Percentiles rank a stretch among this genome's conserved stretches.
phyloP scores from a whole-genome alignment of 345 rosid genomes.

The Limnanthes douglasii region DNA sequence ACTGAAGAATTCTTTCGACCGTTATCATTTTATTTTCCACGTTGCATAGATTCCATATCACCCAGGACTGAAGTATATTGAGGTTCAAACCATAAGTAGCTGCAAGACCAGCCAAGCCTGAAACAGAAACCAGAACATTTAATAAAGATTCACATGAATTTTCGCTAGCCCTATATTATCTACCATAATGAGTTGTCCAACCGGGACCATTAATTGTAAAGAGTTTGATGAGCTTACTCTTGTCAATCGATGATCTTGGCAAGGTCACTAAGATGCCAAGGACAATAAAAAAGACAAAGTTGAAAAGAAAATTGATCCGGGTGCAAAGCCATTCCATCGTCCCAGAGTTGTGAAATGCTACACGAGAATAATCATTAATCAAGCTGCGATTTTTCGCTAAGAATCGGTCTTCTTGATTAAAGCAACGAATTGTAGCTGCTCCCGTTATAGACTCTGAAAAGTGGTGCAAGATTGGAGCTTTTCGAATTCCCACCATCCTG shows the following conservation, averaged over 20 bases:
- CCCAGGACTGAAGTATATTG: constrained; percentile 69
- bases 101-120: constrained; percentile 55
- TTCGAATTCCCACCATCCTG: constrained; percentile 50
- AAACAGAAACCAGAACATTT: too few species aligned
- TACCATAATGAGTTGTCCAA: too few species aligned
- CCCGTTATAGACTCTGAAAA: constrained; percentile 54
- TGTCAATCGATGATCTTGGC: constrained; percentile 40
- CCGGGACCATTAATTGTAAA: neutral
- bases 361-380: constrained; percentile 40
- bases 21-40: constrained; percentile 79
- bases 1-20: constrained; percentile 57
- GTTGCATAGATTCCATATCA: constrained; percentile 61
- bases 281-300: constrained; percentile 43
- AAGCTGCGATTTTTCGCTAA: constrained; percentile 17
- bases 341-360: constrained; percentile 43
- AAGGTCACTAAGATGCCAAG: constrained; percentile 43
- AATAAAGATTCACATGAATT: neutral
- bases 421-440: constrained; percentile 43
- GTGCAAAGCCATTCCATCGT: constrained; percentile 66
- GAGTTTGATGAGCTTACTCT: constrained; percentile 57
- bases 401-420: constrained; percentile 41
- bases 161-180: neutral
- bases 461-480: constrained; percentile 61
- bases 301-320: constrained; percentile 59
- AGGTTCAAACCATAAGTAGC: constrained; percentile 52